Base-by-base conservation (phyloP, 768 basidiomycete genomes). In the Amanita brunnescens region DNA sequence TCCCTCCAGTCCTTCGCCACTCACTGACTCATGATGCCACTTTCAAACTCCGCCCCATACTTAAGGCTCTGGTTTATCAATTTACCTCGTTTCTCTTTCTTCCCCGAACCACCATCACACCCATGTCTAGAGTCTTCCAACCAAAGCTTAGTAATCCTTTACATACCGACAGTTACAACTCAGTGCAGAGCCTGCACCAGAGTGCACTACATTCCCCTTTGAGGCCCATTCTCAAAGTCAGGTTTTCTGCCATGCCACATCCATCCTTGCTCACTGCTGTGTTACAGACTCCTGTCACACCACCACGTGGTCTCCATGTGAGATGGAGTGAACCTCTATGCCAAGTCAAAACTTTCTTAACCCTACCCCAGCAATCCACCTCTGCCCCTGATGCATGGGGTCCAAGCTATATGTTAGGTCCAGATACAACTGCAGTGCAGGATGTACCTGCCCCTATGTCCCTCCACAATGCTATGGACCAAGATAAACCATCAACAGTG, bases 141-240 rank as follows among this genome's bases (percentile, higher is more conserved):
- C 52, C 52, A 4, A 14, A 47, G 10, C 46, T 53, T 9, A 12
- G n/a, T 13, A 53, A 53, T 23, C 52, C 52, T 16, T 44, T 53
- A 9, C 52, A 53, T 29, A 8, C 42, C n/a, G n/a, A n/a, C n/a
- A n/a, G n/a, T n/a, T n/a, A n/a, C n/a, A n/a, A n/a, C n/a, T n/a
- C n/a, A n/a, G n/a, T n/a, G n/a, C n/a, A n/a, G n/a, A n/a, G n/a
- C n/a, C n/a, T n/a, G n/a, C n/a, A n/a, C n/a, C 29, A 29, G 35
- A 30, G 10, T 14, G 24, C n/a, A n/a, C n/a, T n/a, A n/a, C n/a
- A n/a, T n/a, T n/a, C 12, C 7, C 33, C 44, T 29, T 8, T 10
- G n/a, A 47, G 14, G 10, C 33, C 47, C 16, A 48, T 38, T n/a
- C 47, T 37, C 6, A 48, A 23, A 48, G 47, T 48, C 14, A 47